Percentiles rank a stretch among this genome's conserved stretches.
phyloP scores from a whole-genome alignment of 2,329 filamentous ascomycete genomes.

The Aspergillus ochraceoroseus region DNA sequence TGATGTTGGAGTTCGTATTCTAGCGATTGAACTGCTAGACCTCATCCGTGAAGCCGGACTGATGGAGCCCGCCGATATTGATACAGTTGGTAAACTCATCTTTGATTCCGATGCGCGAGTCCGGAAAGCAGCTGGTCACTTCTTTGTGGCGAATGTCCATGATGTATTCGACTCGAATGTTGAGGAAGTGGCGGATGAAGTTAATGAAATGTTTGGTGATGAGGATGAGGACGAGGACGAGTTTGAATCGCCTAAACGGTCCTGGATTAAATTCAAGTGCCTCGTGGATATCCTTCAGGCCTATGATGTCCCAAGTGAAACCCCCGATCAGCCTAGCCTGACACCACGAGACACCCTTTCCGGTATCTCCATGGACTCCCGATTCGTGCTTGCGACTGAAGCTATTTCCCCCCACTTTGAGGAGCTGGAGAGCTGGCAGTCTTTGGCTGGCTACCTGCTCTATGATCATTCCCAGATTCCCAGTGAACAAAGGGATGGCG shows the following conservation, averaged over 20 bases:
- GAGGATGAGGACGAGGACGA: conserved; percentile 58
- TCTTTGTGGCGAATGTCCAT: conserved; percentile 82
- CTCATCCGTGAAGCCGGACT: conserved; percentile 76
- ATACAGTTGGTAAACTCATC: conserved; percentile 77
- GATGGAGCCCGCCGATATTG: conserved; percentile 86
- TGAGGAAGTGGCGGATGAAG: conserved; percentile 75
- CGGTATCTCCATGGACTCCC: conserved; percentile 65
- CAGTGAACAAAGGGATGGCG: conserved; percentile 51
- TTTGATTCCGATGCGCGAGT: conserved; percentile 82
- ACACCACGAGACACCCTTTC: conserved; percentile 46
- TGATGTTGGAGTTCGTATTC: conserved; percentile 72
- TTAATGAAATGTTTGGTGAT: conserved; percentile 72
- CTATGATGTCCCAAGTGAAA: conserved; percentile 63
- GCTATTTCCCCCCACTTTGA: conserved; percentile 76
- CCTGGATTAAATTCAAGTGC: conserved; percentile 90
- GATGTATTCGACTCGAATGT: conserved; percentile 74
- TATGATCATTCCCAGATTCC: conserved; percentile 76
- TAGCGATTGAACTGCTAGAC: conserved; percentile 76
- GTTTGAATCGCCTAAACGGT: conserved; percentile 67
- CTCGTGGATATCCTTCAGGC: conserved; percentile 75
- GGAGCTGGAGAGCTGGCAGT: conserved; percentile 81
- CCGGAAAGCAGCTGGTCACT: conserved; percentile 80
- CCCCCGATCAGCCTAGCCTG: conserved; percentile 22
- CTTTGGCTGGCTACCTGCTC: conserved; percentile 80
- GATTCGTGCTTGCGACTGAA: conserved; percentile 80